These are phyloP conservation scores for Digitaria exilis DNA, from an alignment of 202 grass and related monocot genomes.

Conservation along the genomic window DNA sequence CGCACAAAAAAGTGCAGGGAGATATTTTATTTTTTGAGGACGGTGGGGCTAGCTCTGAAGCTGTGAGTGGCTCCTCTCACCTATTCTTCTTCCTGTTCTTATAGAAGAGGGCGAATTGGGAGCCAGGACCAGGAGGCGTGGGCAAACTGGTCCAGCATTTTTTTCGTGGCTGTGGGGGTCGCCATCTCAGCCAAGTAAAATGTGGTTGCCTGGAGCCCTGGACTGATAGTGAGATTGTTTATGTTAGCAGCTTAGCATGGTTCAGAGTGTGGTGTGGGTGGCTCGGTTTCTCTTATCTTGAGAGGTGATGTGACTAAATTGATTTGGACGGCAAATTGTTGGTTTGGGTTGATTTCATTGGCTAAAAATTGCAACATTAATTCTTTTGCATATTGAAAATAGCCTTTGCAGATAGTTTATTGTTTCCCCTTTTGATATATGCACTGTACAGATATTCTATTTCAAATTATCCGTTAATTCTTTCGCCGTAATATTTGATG, in stretches of 20 bases:
- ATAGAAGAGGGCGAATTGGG: background rate
- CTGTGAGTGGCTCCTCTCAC: background rate
- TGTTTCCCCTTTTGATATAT: background rate
- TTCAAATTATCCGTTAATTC: too few relatives aligned
- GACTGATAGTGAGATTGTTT: background rate
- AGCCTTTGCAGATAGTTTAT: background rate
- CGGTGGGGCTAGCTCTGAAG: background rate
- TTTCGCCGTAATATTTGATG: background rate
- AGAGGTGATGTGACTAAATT: background rate
- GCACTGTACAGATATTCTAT: too few relatives aligned
- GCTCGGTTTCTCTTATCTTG: background rate
- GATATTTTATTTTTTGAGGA: background rate
- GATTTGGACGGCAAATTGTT: background rate
- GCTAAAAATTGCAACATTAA: background rate
- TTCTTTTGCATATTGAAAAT: background rate
- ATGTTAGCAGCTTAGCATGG: background rate
- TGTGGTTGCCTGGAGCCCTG: background rate
- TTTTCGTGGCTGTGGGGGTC: constrained; percentile 6
- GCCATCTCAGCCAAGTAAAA: constrained; percentile 23
- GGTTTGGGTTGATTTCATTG: background rate
- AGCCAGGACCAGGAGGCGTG: background rate
- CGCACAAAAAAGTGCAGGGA: background rate
- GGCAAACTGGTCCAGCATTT: constrained; percentile 2
- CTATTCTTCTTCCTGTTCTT: constrained; percentile 11
- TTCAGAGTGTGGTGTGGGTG: background rate